phyloP scores from a whole-genome alignment of 1,139 yeast species.

The Meyerozyma elateridarum region DNA sequence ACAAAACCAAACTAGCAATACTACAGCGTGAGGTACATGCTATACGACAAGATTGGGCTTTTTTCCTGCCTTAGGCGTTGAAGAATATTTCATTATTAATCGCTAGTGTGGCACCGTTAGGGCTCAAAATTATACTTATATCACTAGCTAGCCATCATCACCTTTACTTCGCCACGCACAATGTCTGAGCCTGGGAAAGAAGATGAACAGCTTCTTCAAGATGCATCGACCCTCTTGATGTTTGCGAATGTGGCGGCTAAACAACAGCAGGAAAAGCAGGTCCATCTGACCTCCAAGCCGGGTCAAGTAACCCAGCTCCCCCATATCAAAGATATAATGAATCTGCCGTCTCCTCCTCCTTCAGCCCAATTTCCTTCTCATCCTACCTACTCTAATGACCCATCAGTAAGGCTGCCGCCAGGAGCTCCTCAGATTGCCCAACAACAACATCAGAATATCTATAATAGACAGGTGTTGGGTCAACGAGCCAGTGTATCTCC shows the following conservation, averaged over 20 bases:
- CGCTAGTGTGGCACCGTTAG: too few species aligned
- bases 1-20: too few species aligned
- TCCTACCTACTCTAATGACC: neutral
- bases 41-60: too few species aligned
- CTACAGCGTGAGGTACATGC: too few species aligned
- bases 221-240: conserved; percentile 64
- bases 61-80: too few species aligned
- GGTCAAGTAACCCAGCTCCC: conserved; percentile 4
- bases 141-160: too few species aligned
- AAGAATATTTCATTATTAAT: too few species aligned
- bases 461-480: conserved; percentile 7
- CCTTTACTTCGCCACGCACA: neutral
- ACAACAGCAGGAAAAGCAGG: conserved; percentile 28
- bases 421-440: conserved; percentile 6
- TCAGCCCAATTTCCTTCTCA: neutral
- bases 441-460: conserved; percentile 10
- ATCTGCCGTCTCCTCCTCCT: neutral
- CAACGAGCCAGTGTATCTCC: too few species aligned
- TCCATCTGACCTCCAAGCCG: conserved; percentile 7
- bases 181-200: conserved; percentile 12
- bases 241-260: conserved; percentile 55
- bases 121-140: too few species aligned
- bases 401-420: conserved; percentile 3
- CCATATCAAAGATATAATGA: conserved; percentile 5
- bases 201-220: conserved; percentile 46